Evolutionary conservation across 2,329 filamentous ascomycete species (phyloP), one percentile per base, ranked within the genome.

Genomic region (Kalaharituber pfeilii): DNA sequence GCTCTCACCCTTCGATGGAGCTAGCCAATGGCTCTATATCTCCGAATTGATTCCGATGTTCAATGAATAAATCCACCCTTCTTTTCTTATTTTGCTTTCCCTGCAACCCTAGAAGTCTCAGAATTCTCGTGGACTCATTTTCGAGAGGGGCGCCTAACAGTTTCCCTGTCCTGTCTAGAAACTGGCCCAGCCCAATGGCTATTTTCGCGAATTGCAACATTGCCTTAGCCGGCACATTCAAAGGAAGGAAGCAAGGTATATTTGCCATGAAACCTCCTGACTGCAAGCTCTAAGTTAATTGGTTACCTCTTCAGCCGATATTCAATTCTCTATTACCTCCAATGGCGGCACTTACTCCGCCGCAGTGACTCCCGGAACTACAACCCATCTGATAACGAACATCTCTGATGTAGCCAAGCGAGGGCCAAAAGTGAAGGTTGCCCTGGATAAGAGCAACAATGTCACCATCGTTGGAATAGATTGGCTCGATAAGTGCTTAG

Each of bases 401-500:
- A 67, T 73, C 6, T 67, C 70, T 7, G 77, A 80, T 57, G 75
- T 70, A 58, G 66, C 72, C 6, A 73, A 71, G 45, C 66, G 66
- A 0, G 72, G 73, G 0, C 64, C 68, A 44, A 81, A 81, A 62
- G 73, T 51, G 45, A 52, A 20, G 52, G 20, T 13, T 11, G 33
- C 27, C n/a, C 25, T 51, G 29, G 22, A 18, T 7, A 24, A 69
- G 8, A 60, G 69, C 11, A 69, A 72, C 29, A 69, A 65, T 20
- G 67, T 82, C 11, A 71, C 72, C 2, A 71, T 85, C 47, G 73
- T 86, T 25, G 71, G 67, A 8, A 65, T 80, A 0, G 67, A 75
- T 13, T 86, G 82, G 82, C 67, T 80, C n/a, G 59, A 75, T 1
- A 73, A 79, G n/a, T 79, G 73, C 22, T 67, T 75, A 33, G 58